These are phyloP conservation scores for Colletotrichum agaves DNA, from an alignment of 2,329 filamentous ascomycete species.

Conservation along the genomic window DNA sequence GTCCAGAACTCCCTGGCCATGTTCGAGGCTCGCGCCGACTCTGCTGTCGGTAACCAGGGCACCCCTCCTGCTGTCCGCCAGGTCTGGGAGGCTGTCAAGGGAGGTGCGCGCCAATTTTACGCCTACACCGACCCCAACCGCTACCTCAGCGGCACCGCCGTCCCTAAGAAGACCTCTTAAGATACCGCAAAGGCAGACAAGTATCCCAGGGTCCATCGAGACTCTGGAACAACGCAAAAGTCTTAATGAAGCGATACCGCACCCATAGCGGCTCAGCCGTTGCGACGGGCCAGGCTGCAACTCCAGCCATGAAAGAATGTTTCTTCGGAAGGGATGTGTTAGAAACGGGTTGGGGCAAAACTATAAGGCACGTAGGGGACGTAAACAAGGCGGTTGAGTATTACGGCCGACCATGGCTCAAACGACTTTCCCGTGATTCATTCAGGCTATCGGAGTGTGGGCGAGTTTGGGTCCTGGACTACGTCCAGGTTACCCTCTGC, in stretches of 20 bases:
- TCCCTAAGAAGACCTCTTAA: conserved; percentile 60
- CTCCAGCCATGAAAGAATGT: conserved; percentile 19
- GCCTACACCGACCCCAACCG: conserved; percentile 81
- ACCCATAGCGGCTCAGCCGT: conserved; percentile 12
- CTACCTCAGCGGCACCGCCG: conserved; percentile 71
- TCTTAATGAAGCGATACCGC: neutral
- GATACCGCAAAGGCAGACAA: neutral
- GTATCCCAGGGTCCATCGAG: neutral
- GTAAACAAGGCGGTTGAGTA: conserved; percentile 13
- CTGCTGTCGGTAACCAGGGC: conserved; percentile 84
- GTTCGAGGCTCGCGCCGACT: conserved; percentile 80
- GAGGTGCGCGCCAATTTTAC: conserved; percentile 76
- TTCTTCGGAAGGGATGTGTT: conserved; percentile 13
- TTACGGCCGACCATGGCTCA: conserved; percentile 28
- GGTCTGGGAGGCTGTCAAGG: conserved; percentile 85
- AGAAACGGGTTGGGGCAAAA: conserved; percentile 7
- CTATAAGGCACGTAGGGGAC: conserved; percentile 27
- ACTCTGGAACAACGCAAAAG: neutral
- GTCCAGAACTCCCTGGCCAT: conserved; percentile 85
- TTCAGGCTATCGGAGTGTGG: conserved; percentile 37
- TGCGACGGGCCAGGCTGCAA: conserved; percentile 33
- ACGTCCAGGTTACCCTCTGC: conserved; percentile 28
- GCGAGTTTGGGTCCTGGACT: conserved; percentile 33
- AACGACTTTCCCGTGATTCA: conserved; percentile 30
- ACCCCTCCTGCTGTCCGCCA: conserved; percentile 83